Evolutionary conservation across 2,329 filamentous ascomycete genomes (phyloP).

Genomic region (Penicillium aurantiogriseum): DNA sequence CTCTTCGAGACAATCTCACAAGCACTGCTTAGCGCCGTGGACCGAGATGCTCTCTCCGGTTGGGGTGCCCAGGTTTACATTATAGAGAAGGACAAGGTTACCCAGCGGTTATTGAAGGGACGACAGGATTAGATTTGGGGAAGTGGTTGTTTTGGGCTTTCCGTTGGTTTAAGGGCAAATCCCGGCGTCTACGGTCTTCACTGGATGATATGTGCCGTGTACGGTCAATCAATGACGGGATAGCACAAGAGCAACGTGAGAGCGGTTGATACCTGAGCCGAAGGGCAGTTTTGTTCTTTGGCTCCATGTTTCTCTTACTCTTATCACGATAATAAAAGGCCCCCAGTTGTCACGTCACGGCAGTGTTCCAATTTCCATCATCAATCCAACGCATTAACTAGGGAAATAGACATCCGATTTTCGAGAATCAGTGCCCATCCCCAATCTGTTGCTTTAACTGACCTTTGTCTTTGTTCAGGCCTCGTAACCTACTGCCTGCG

Average conservation of each 20-base stretch:
- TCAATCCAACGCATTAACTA: neutral
- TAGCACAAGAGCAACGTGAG: conserved; percentile 17
- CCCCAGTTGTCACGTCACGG: conserved; percentile 23
- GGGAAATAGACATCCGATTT: neutral
- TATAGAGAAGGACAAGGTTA: conserved; percentile 99
- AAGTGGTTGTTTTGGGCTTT: conserved; percentile 27
- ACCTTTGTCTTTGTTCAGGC: no score
- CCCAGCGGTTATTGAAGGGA: conserved; percentile 96
- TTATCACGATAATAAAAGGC: conserved; percentile 29
- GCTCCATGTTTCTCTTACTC: conserved; percentile 23
- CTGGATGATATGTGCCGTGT: conserved; percentile 23
- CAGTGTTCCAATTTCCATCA: conserved; percentile 2
- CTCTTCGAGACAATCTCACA: conserved; percentile 99
- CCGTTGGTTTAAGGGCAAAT: conserved; percentile 25
- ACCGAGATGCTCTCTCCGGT: conserved; percentile 92
- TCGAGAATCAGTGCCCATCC: neutral
- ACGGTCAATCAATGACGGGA: conserved; percentile 19
- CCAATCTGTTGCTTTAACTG: no score
- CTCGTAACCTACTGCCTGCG: no score
- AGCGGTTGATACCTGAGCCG: conserved; percentile 13
- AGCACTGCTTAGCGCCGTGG: conserved; percentile 89
- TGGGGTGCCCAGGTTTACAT: conserved; percentile 99
- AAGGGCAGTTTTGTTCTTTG: conserved; percentile 10
- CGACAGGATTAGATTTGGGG: conserved; percentile 72
- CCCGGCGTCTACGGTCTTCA: conserved; percentile 31